These are phyloP conservation scores for Phytophthora kernoviae DNA, from an alignment of 352 stramenopile genomes.

Conservation along the genomic window DNA sequence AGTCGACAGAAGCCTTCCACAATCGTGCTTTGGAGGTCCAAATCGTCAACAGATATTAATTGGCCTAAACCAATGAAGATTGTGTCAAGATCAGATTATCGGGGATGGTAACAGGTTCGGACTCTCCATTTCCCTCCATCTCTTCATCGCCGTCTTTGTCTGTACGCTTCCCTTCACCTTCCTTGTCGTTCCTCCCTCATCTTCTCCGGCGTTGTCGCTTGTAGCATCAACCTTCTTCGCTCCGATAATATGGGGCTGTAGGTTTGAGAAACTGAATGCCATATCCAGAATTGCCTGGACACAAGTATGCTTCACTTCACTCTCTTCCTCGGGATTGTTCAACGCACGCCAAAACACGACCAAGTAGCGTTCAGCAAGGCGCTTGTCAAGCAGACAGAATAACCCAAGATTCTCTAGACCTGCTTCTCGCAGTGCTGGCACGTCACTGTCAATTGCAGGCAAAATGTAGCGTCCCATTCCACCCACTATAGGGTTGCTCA, in stretches of 20 bases:
- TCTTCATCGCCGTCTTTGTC: slow-evolving; percentile 29
- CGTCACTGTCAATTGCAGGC: slow-evolving; percentile 76
- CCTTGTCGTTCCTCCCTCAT: slow-evolving; percentile 9
- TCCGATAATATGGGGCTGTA: slow-evolving; percentile 57
- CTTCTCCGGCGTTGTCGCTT: slow-evolving; percentile 6
- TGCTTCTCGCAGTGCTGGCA: slow-evolving; percentile 70
- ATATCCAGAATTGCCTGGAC: slow-evolving; percentile 76
- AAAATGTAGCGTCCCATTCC: slow-evolving; percentile 79
- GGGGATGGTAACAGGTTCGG: slow-evolving; percentile 8
- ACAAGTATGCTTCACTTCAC: slow-evolving; percentile 78
- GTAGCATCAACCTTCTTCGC: slow-evolving; percentile 22
- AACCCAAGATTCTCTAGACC: slow-evolving; percentile 78
- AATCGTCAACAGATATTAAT: slow-evolving; percentile 56
- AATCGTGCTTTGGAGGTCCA: slow-evolving; percentile 75
- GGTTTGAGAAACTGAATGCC: slow-evolving; percentile 62
- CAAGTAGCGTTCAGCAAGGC: slow-evolving; percentile 68
- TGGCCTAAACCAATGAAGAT: slow-evolving; percentile 66
- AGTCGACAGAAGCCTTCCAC: slow-evolving; percentile 80
- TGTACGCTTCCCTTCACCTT: slow-evolving; percentile 18
- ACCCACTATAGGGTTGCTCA: slow-evolving; percentile 69
- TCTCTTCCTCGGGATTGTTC: slow-evolving; percentile 81
- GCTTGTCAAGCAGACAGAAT: slow-evolving; percentile 73
- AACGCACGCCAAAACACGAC: slow-evolving; percentile 81
- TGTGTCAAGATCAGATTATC: slow-evolving; percentile 61
- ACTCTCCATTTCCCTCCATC: slow-evolving; percentile 27